phyloP scores from a whole-genome alignment of 768 basidiomycete species.

The Holtermanniella nyarrowii region DNA sequence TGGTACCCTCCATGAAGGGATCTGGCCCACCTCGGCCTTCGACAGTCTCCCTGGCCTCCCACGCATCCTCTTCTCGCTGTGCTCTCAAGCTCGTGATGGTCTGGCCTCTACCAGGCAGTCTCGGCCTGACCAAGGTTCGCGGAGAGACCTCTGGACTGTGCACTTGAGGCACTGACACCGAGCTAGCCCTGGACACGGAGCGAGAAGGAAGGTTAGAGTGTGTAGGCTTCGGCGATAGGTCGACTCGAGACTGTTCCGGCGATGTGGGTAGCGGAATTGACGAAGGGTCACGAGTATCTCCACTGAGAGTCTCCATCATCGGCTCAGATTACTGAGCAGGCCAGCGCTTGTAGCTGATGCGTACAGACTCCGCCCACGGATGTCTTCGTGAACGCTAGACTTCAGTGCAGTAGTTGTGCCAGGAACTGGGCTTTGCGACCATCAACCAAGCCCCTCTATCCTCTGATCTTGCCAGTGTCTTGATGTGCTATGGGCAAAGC shows the following conservation, averaged over 20 bases:
- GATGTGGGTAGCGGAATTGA: neutral
- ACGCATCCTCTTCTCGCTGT: neutral
- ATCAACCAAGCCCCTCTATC: no score
- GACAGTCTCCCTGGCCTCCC: constrained; percentile 1
- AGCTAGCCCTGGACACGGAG: neutral
- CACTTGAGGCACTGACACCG: neutral
- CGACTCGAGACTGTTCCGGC: neutral
- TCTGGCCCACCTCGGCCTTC: constrained; percentile 7
- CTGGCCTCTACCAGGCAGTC: constrained; percentile 11
- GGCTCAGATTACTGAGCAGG: no score
- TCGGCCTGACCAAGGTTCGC: constrained; percentile 11
- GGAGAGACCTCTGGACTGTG: constrained; percentile 21
- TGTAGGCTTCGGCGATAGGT: neutral
- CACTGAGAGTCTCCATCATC: no score
- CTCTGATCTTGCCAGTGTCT: no score
- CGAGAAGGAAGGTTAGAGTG: neutral
- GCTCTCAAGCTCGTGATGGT: constrained; percentile 9
- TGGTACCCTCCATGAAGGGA: constrained; percentile 24
- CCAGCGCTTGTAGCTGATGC: no score
- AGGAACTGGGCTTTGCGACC: no score
- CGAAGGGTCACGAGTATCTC: neutral
- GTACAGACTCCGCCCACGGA: no score
- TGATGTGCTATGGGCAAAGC: no score
- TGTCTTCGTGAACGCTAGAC: no score
- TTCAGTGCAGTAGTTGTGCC: no score